Percentiles rank a stretch among this genome's conserved stretches.
These are phyloP conservation scores for Ceratocystis variospora DNA, from an alignment of 2,329 filamentous ascomycete species.

Conservation along the genomic window DNA sequence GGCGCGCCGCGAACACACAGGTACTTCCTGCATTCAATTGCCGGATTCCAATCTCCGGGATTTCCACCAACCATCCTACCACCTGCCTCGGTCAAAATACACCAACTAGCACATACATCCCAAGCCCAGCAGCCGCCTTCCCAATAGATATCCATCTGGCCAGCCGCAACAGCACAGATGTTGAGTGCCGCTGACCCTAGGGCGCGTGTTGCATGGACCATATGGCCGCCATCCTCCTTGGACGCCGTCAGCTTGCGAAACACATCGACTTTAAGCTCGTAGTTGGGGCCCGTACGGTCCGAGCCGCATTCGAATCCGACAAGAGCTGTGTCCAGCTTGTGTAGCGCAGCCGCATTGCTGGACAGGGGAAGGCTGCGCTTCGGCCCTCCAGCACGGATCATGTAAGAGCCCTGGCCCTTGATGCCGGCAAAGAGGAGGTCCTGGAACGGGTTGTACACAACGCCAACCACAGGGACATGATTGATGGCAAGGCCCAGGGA, in stretches of 20 bases:
- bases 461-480: conserved; percentile 50
- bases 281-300: conserved; percentile 55
- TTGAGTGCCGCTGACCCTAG: conserved; percentile 64
- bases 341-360: conserved; percentile 40
- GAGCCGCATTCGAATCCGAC: conserved; percentile 63
- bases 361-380: conserved; percentile 31
- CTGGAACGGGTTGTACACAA: conserved; percentile 70
- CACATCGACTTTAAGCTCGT: conserved; percentile 51
- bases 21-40: conserved; percentile 46
- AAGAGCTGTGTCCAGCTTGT: conserved; percentile 47
- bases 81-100: conserved; percentile 59
- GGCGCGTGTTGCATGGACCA: conserved; percentile 62
- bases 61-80: conserved; percentile 61
- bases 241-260: conserved; percentile 47
- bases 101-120: conserved; percentile 75
- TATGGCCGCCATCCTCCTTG: conserved; percentile 51
- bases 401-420: conserved; percentile 51
- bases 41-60: conserved; percentile 54
- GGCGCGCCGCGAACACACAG: conserved; percentile 48
- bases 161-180: conserved; percentile 56
- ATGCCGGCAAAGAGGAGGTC: conserved; percentile 56
- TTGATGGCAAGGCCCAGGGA: conserved; percentile 58
- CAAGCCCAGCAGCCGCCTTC: conserved; percentile 75
- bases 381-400: conserved; percentile 33
- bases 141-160: conserved; percentile 63